Conservation (phyloP, 768 basidiomycete species). For the Boletus pseudopeckii region DNA sequence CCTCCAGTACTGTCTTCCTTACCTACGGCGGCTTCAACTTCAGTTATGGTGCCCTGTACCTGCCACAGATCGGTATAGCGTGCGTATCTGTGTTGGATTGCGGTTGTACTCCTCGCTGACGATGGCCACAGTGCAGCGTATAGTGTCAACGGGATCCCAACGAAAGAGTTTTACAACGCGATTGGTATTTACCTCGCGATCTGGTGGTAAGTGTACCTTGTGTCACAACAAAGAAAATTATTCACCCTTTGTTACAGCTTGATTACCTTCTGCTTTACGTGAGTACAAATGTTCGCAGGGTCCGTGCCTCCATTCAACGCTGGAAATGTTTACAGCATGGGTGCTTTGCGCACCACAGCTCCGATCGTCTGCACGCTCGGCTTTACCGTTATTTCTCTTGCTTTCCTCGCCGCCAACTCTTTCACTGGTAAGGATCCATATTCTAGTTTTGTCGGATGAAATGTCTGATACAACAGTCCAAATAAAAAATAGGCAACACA, state of each 20-base stretch:
- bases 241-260: slow-evolving; percentile 11
- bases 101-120: background rate
- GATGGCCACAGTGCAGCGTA: slow-evolving; percentile 19
- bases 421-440: slow-evolving; percentile 23
- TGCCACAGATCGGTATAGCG: slow-evolving; percentile 27
- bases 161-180: slow-evolving; percentile 22
- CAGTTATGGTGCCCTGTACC: slow-evolving; percentile 26
- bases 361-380: slow-evolving; percentile 23
- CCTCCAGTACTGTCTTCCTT: slow-evolving; percentile 22
- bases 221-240: background rate
- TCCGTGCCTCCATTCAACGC: background rate
- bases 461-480: background rate
- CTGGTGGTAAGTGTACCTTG: slow-evolving; percentile 19
- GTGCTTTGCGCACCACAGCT: slow-evolving; percentile 25
- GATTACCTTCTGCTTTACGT: slow-evolving; percentile 26
- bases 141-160: slow-evolving; percentile 22
- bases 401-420: slow-evolving; percentile 23
- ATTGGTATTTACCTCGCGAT: slow-evolving; percentile 29
- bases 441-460: background rate
- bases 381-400: slow-evolving; percentile 22
- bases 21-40: slow-evolving; percentile 32
- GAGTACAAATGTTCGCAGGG: background rate
- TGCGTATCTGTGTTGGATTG: slow-evolving; percentile 4
- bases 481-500: slow-evolving; percentile 13
- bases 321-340: slow-evolving; percentile 12